phyloP scores from a whole-genome alignment of 2,329 filamentous ascomycete species.

The Colletotrichum salicis region DNA sequence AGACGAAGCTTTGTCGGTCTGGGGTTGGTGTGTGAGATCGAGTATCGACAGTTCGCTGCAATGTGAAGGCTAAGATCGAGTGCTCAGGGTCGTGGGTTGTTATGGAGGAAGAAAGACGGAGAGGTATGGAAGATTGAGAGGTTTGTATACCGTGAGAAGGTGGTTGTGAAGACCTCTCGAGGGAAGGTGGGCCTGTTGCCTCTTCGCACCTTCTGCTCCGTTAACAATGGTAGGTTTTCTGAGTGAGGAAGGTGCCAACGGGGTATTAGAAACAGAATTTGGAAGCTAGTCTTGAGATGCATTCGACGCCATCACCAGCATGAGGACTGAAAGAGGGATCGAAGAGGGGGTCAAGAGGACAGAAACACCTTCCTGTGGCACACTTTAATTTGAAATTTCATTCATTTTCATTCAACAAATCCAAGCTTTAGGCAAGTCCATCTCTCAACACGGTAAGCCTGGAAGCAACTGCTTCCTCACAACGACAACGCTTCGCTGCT shows the following conservation, averaged over 20 bases:
- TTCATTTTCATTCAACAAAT: too few relatives aligned
- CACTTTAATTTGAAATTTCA: too few relatives aligned
- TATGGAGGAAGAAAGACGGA: not conserved
- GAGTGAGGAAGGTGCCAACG: not conserved
- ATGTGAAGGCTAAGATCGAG: not conserved
- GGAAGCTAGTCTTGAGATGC: not conserved
- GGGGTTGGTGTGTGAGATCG: too few relatives aligned
- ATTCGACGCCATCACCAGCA: not conserved
- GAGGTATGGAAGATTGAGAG: not conserved
- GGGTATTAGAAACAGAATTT: not conserved
- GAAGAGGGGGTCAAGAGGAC: not conserved
- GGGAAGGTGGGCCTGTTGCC: not conserved
- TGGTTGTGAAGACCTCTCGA: not conserved
- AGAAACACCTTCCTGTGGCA: too few relatives aligned
- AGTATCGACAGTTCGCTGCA: too few relatives aligned
- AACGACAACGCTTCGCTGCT: constrained; percentile 10
- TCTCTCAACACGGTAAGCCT: not conserved
- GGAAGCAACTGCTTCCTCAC: not conserved
- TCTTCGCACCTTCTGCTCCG: not conserved
- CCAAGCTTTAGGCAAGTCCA: too few relatives aligned
- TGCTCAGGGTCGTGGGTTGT: not conserved
- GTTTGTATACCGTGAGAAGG: not conserved
- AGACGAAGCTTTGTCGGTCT: not conserved
- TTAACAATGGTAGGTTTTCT: not conserved
- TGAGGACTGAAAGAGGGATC: not conserved